These are phyloP conservation scores for Furcasterigmium sp. DNA, from an alignment of 2,329 filamentous ascomycete genomes.

Conservation along the genomic window DNA sequence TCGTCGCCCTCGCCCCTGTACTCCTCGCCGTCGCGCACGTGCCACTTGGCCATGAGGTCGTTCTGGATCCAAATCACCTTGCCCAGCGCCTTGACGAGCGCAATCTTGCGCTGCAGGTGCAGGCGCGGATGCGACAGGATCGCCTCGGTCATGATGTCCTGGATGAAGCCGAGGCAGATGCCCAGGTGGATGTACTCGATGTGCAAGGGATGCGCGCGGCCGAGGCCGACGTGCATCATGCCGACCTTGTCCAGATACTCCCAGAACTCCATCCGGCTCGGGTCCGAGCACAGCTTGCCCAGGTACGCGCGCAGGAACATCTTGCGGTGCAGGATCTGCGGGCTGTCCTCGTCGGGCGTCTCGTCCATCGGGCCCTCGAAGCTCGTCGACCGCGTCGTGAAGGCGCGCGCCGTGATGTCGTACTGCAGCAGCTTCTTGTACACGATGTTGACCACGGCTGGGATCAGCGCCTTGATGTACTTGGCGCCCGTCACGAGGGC, in stretches of 20 bases:
- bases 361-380: constrained; percentile 64
- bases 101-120: constrained; percentile 62
- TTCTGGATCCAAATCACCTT: constrained; percentile 90
- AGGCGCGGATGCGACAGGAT: constrained; percentile 68
- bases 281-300: constrained; percentile 68
- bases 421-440: constrained; percentile 77
- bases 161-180: constrained; percentile 66
- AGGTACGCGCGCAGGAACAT: constrained; percentile 74
- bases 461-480: constrained; percentile 78
- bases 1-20: constrained; percentile 36
- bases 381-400: constrained; percentile 57
- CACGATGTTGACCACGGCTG: constrained; percentile 77
- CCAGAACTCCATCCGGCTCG: constrained; percentile 73
- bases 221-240: constrained; percentile 77
- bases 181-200: constrained; percentile 79
- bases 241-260: constrained; percentile 80
- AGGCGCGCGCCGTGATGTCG: constrained; percentile 76
- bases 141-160: constrained; percentile 72
- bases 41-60: constrained; percentile 80
- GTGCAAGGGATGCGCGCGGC: constrained; percentile 65
- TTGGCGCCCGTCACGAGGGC: constrained; percentile 64
- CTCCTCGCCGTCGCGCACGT: constrained; percentile 65
- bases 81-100: constrained; percentile 67
- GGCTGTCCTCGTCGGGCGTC: constrained; percentile 60
- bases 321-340: constrained; percentile 72